Evolutionary conservation across 345 rosid species (phyloP).

Genomic region (Lumnitzera racemosa): DNA sequence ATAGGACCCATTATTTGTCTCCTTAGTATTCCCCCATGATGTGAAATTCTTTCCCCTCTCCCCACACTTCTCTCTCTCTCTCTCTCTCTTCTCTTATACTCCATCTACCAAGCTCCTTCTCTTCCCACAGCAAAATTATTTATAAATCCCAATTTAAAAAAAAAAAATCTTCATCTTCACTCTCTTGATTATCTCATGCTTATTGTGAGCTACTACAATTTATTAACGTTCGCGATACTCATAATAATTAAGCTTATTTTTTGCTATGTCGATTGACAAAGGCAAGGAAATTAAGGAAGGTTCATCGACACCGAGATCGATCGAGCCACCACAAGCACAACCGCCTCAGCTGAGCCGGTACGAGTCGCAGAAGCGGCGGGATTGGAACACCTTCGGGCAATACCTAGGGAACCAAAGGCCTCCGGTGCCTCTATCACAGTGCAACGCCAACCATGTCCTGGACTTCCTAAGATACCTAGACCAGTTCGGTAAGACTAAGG

Average conservation of each 20-base stretch:
- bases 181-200: neutral
- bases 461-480: constrained; percentile 38
- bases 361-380: constrained; percentile 36
- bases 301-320: constrained; percentile 21
- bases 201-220: no score
- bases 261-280: constrained; percentile 12
- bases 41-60: constrained; percentile 9
- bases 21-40: constrained; percentile 8
- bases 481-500: constrained; percentile 38
- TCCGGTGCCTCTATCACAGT: constrained; percentile 28
- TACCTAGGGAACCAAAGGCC: constrained; percentile 34
- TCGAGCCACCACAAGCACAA: constrained; percentile 6
- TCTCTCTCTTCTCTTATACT: neutral
- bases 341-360: constrained; percentile 32
- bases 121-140: neutral
- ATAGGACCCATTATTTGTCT: constrained; percentile 11
- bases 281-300: constrained; percentile 32
- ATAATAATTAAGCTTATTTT: no score
- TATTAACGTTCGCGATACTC: no score
- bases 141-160: neutral
- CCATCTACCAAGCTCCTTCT: neutral
- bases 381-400: constrained; percentile 38
- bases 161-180: neutral
- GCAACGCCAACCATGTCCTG: constrained; percentile 27
- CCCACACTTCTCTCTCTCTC: neutral